Base-by-base conservation (phyloP, 2,329 filamentous ascomycete genomes). In the Parastagonospora avenae region DNA sequence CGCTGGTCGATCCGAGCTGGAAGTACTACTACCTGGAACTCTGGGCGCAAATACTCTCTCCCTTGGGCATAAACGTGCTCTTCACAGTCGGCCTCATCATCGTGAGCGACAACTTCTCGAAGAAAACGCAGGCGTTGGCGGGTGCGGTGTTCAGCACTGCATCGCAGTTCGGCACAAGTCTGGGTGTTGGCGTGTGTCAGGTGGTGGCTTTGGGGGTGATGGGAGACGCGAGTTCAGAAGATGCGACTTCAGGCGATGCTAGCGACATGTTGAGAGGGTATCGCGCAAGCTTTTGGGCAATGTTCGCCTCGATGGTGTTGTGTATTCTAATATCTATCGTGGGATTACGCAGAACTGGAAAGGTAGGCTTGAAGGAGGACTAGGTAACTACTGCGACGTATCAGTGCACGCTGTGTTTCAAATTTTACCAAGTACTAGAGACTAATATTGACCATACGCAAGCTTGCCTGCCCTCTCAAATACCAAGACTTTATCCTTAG, bases 111-210 rank as follows among this genome's bases (percentile, higher is more conserved):
- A 77, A 75, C 2, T 86, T 86, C 54, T 79, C 82, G 0, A 73
- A 77, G n/a, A 71, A 82, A 8, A 84, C 77, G 1, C 84, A 87
- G 50, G 81, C 81, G 0, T 71, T 87, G 0, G 84, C 83, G 0
- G 85, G 84, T 0, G 83, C 82, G 0, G 83, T 87, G 0, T 87
- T 87, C 66, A 85, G 84, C 53, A 85, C 83, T 0, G 74, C 81
- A 0, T 71, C 77, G 0, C 83, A 86, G 54, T 80, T 86, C 48
- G 84, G 84, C 0, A 68, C 82, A 36, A 79, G 55, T 11, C 35
- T 70, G 19, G 63, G 62, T 12, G 55, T 67, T 42, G 61, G 62
- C 0, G 48, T 52, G 14, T 63, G 60, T 42, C 66, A 68, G 43
- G 63, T 69, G 11, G 59, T 67, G 19, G 57, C 64, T n/a, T 29